These are phyloP conservation scores for Podosphaera fusca DNA, from an alignment of 2,329 filamentous ascomycete genomes.

Conservation along the genomic window DNA sequence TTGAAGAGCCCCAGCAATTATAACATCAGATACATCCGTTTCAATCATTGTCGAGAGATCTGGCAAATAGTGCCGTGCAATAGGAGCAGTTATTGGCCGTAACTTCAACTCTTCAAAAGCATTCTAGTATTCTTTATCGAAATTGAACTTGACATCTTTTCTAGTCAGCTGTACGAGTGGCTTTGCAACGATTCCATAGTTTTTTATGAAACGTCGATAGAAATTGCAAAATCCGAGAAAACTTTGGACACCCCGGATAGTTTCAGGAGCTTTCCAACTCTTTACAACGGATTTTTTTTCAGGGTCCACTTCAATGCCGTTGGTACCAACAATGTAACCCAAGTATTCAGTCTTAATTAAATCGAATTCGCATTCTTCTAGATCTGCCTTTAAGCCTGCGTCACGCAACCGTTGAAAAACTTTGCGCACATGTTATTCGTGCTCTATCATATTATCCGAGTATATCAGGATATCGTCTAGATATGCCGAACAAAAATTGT, in stretches of 20 bases:
- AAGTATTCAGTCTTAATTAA: neutral
- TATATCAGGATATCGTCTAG: constrained; percentile 1
- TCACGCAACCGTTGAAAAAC: neutral
- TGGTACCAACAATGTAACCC: neutral
- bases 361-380: neutral
- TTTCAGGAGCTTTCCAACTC: neutral
- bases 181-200: neutral
- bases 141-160: neutral
- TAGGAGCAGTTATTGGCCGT: neutral
- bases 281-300: neutral
- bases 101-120: neutral
- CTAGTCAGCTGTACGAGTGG: neutral
- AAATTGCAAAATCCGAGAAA: neutral
- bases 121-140: neutral
- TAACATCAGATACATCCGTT: neutral
- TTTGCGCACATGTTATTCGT: neutral
- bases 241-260: neutral
- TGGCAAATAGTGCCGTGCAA: neutral
- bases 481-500: no score
- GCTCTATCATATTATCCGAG: neutral
- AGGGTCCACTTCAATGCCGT: neutral
- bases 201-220: neutral
- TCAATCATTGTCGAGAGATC: neutral
- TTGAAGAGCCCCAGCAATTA: neutral
- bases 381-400: neutral